Base-by-base conservation (phyloP, 179 eudicot species). In the Silene noctiflora region DNA sequence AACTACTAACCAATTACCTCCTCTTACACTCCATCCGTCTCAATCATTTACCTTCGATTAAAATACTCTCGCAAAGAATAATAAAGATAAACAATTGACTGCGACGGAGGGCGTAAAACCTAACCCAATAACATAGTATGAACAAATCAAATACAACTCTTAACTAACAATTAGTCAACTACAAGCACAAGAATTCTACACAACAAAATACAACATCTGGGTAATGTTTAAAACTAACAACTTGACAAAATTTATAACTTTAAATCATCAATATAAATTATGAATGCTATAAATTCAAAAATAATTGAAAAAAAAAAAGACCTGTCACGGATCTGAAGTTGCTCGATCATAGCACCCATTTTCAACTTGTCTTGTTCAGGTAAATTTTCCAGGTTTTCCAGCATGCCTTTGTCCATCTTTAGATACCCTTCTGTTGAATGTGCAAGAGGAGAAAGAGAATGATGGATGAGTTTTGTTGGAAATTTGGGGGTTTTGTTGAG, bases 321-420 rank as follows among this genome's bases (percentile, higher is more conserved):
- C 94, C 98, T 93, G 86, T 93, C 98, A 44, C 98, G 94, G 83
- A 91, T 77, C 81, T 91, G 94, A 60, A 91, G 94, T 82, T 91
- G 94, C 39, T 89, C 94, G 46, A 91, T 88, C 98, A 93, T 93
- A 78, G 96, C 33, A 24, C 92, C 72, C 96, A 93, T 93, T 51
- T 88, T 81, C 48, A 80, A 51, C 86, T 91, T 83, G 56, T 91
- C 96, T 81, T 87, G 92, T 79, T 89, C 89, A 21, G 96, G 92
- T 68, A 93, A 91, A 77, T 84, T 79, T n/a, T 81, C 94, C 31
- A 91, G 78, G 67, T 89, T 91, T 17, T 92, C 92, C 6, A 91
- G 84, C 96, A 91, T 86, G 72, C 82, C 80, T 81, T 91, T 89
- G 82, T 92, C 92, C 96, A 91, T 92, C 65, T 83, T 81, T 58